Evolutionary conservation across 768 basidiomycete genomes (phyloP).

Genomic region (Atractiella rhizophila): DNA sequence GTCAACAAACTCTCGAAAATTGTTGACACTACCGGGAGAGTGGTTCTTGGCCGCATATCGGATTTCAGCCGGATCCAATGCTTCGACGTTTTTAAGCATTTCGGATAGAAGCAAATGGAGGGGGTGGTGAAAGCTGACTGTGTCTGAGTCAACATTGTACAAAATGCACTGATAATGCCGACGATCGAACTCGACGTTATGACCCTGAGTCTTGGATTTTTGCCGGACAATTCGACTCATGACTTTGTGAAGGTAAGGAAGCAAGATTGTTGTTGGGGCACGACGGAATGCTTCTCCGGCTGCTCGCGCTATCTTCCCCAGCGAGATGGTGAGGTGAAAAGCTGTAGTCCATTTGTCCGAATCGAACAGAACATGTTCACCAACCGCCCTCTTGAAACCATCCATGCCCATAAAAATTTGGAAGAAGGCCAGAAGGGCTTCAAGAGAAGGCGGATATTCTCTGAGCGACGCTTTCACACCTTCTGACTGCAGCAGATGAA

Average conservation of each 20-base stretch:
- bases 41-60: conserved; percentile 25
- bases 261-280: conserved; percentile 39
- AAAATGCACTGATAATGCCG: neutral
- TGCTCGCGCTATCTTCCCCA: conserved; percentile 66
- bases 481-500: conserved; percentile 42
- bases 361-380: conserved; percentile 81
- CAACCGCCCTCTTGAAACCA: conserved; percentile 56
- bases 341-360: conserved; percentile 90
- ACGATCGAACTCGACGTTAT: conserved; percentile 44
- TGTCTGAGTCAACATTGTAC: conserved; percentile 34
- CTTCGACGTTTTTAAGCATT: conserved; percentile 44
- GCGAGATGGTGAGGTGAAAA: conserved; percentile 75
- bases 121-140: conserved; percentile 81
- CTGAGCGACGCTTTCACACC: conserved; percentile 53
- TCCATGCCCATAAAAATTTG: conserved; percentile 82
- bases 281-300: conserved; percentile 60
- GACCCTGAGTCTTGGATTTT: neutral
- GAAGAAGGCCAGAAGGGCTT: conserved; percentile 48
- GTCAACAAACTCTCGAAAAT: neutral
- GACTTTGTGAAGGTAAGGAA: conserved; percentile 7
- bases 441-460: conserved; percentile 37
- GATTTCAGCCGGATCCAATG: conserved; percentile 25
- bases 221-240: neutral
- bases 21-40: too few species aligned
- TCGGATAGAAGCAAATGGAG: conserved; percentile 75